A percentile compares a stretch with the other conserved stretches of the same genome.
These are phyloP conservation scores for Truncatella angustata DNA, from an alignment of 2,329 filamentous ascomycete genomes.

Conservation along the genomic window DNA sequence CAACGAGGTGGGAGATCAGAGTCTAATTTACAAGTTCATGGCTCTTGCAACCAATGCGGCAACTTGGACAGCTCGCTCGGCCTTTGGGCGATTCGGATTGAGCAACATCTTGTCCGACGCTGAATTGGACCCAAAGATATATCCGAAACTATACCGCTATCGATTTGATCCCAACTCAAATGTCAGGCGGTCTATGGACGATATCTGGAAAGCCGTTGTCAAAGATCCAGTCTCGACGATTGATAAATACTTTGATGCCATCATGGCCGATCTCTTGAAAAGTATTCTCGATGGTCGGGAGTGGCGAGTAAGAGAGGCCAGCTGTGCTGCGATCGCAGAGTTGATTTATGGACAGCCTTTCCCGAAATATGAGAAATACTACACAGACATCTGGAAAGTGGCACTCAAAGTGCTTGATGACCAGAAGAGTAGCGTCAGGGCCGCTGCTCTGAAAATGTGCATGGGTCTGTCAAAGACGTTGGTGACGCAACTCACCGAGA, in stretches of 20 bases:
- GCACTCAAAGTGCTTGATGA: constrained; percentile 93
- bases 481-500: constrained; percentile 80
- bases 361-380: constrained; percentile 76
- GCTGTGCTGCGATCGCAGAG: constrained; percentile 85
- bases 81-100: constrained; percentile 90
- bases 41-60: constrained; percentile 92
- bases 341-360: constrained; percentile 79
- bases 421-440: constrained; percentile 86
- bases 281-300: constrained; percentile 81
- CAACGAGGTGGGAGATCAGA: constrained; percentile 94
- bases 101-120: constrained; percentile 90
- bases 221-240: constrained; percentile 79
- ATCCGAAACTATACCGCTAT: constrained; percentile 92
- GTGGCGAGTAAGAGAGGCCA: constrained; percentile 90
- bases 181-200: constrained; percentile 92
- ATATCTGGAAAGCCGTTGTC: constrained; percentile 95
- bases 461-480: constrained; percentile 81
- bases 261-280: constrained; percentile 82
- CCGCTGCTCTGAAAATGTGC: constrained; percentile 78
- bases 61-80: constrained; percentile 95
- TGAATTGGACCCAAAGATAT: constrained; percentile 85
- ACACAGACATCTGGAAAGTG: constrained; percentile 79
- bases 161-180: constrained; percentile 93
- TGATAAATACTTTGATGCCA: constrained; percentile 79
- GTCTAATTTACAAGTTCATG: constrained; percentile 98